A percentile compares a stretch with the other conserved stretches of the same genome.
phyloP scores from a whole-genome alignment of 2,329 filamentous ascomycete genomes.

The Diaporthe citrichinensis region DNA sequence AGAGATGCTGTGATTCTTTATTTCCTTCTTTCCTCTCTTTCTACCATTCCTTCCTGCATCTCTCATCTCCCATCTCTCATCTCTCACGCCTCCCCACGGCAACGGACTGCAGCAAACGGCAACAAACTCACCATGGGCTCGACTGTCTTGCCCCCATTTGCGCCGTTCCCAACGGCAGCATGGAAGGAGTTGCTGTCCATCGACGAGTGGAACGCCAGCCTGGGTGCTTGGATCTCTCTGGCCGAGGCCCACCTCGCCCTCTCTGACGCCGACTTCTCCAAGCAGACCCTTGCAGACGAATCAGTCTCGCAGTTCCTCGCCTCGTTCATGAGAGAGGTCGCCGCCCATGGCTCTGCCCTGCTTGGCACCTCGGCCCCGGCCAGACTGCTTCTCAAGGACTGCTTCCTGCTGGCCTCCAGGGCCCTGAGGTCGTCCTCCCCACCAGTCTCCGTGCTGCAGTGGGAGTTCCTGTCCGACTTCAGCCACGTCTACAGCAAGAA shows the following conservation, averaged over 20 bases:
- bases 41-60: not conserved
- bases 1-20: not conserved
- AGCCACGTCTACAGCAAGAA: conserved; percentile 77
- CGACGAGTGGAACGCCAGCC: conserved; percentile 82
- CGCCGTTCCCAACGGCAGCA: conserved; percentile 79
- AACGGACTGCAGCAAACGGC: not conserved
- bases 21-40: fast-evolving
- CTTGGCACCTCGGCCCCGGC: conserved; percentile 53
- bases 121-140: conserved; percentile 51
- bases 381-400: conserved; percentile 69
- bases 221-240: conserved; percentile 82
- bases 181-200: conserved; percentile 77
- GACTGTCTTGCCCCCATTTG: conserved; percentile 76
- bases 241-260: conserved; percentile 75
- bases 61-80: not conserved
- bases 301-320: conserved; percentile 75
- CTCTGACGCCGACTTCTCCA: conserved; percentile 67
- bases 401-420: conserved; percentile 75
- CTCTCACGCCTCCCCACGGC: not conserved
- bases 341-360: conserved; percentile 52
- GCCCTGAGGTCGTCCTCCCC: conserved; percentile 63
- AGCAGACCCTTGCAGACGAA: conserved; percentile 66
- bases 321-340: conserved; percentile 74
- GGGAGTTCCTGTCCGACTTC: conserved; percentile 78
- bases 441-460: conserved; percentile 67